Evolutionary conservation across 257 asterid genomes (phyloP).

Genomic region (Linderniella brevidens): DNA sequence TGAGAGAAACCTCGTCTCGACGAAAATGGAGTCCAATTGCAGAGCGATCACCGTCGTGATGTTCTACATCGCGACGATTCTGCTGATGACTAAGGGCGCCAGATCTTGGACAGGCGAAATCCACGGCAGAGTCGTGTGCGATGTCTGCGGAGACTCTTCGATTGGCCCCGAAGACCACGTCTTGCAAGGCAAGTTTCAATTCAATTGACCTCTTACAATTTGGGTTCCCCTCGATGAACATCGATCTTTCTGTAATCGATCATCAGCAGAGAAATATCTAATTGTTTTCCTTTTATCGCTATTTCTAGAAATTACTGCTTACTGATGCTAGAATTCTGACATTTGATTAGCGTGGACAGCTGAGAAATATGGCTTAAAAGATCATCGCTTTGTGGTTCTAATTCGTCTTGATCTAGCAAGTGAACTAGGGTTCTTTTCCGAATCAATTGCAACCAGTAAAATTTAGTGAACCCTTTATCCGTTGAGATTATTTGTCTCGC

Average conservation of each 20-base stretch:
- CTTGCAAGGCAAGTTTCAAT: constrained; percentile 25
- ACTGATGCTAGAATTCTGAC: too few species aligned
- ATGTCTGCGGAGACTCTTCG: constrained; percentile 85
- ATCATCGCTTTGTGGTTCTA: too few species aligned
- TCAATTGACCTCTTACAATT: background rate
- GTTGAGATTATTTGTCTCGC: too few species aligned
- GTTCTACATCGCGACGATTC: constrained; percentile 9
- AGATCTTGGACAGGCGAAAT: constrained; percentile 79
- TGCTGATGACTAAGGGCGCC: constrained; percentile 16
- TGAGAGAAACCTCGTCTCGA: too few species aligned
- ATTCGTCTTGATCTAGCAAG: too few species aligned
- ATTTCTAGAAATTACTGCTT: too few species aligned
- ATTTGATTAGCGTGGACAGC: too few species aligned
- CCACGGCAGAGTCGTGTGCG: constrained; percentile 77
- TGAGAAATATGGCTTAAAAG: too few species aligned
- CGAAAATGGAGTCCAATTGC: constrained; percentile 24
- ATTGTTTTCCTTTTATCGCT: background rate
- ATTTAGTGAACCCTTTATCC: too few species aligned
- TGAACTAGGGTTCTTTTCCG: too few species aligned
- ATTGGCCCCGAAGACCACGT: constrained; percentile 84
- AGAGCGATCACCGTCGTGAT: constrained; percentile 9
- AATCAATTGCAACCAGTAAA: too few species aligned
- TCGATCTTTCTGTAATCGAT: background rate
- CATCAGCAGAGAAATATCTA: background rate
- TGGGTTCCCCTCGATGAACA: background rate